Conservation (phyloP, 768 basidiomycete genomes). For the Trametes sanguinea region DNA sequence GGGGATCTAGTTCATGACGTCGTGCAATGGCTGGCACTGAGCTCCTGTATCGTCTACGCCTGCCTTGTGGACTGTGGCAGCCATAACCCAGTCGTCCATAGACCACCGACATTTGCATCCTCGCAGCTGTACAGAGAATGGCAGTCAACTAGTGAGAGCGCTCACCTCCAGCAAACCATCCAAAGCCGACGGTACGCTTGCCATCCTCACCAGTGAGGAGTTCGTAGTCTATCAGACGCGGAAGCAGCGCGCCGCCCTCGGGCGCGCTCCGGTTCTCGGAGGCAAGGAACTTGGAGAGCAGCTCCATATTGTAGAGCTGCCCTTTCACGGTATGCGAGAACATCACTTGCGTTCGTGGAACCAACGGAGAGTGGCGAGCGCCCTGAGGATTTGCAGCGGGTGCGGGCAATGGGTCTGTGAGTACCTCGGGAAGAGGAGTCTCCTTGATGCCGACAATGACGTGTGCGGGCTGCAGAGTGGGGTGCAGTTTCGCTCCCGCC, state of each 20-base stretch:
- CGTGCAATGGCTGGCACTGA: no score
- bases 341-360: slow-evolving; percentile 77
- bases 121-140: not conserved
- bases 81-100: not conserved
- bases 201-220: slow-evolving; percentile 63
- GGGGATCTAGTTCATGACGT: no score
- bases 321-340: slow-evolving; percentile 93
- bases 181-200: slow-evolving; percentile 85
- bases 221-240: slow-evolving; percentile 83
- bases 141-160: not conserved
- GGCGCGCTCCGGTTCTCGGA: slow-evolving; percentile 24
- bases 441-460: slow-evolving; percentile 91
- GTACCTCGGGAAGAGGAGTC: slow-evolving; percentile 64
- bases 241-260: slow-evolving; percentile 30
- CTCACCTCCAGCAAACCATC: slow-evolving; percentile 89
- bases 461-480: slow-evolving; percentile 62
- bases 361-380: slow-evolving; percentile 16
- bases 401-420: slow-evolving; percentile 45
- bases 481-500: slow-evolving; percentile 75
- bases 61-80: no score
- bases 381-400: slow-evolving; percentile 19
- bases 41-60: no score
- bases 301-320: slow-evolving; percentile 80
- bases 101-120: not conserved
- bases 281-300: slow-evolving; percentile 66